Evolutionary conservation across 805 yeast species (phyloP), one percentile per base, ranked within the genome.

Genomic region (Candida koratica): DNA sequence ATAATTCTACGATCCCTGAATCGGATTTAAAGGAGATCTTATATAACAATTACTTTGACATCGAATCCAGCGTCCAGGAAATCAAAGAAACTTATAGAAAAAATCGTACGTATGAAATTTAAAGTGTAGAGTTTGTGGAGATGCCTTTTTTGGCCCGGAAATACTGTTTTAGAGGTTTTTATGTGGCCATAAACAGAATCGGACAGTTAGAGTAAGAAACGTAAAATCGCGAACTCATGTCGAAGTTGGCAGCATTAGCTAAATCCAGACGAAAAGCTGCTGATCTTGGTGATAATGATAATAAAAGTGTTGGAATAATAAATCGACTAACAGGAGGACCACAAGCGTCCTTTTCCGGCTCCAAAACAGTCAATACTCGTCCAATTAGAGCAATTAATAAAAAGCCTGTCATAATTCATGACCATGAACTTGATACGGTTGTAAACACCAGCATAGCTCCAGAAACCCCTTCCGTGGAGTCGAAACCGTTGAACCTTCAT

Each of bases 11-110:
- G 6, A 65, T 75, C 31, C 61, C 65, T 6, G 81, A 76, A 17
- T 48, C 60, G 10, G 75, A 71, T 30, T 55, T 82, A 41, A 73
- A 77, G 47, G 81, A 77, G 44, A 60, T 76, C 0, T 60, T 83
- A 8, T 81, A 80, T 71, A 64, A 63, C 44, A 75, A 77, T 46
- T 79, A 79, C 51, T 72, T 73, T 49, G 78, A 74, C 28, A 48
- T 77, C 4, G 75, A 71, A 4, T 69, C 69, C 9, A 55, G 85
- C 0, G 45, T 79, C 6, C 64, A 58, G 20, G 80, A 77, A 39
- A 52, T 74, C 31, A 68, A 67, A 39, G 38, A 46, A 8, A 51
- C 47, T 28, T 64, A 52, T 38, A 32, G 33, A 4, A 31, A 23
- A 18, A 37, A 32, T 19, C 28, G 39, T 37, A 37, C 23, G 39